Conservation (phyloP, 306 rosid species). For the Trifolium subterraneum region DNA sequence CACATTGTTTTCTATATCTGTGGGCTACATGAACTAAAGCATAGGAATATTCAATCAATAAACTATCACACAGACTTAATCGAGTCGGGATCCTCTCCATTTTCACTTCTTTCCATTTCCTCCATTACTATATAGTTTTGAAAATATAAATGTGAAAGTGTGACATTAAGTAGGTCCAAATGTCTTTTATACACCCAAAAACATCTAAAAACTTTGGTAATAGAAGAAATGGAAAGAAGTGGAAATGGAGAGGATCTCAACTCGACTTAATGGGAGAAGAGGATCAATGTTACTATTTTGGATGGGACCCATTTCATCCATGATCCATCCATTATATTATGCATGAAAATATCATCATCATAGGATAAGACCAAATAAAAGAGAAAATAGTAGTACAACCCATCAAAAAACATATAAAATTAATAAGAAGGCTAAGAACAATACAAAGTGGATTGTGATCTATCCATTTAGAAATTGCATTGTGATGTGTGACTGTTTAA, state of each 20-base stretch:
- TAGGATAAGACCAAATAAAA: slow-evolving; percentile 43
- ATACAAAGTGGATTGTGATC: not conserved
- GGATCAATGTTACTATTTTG: not conserved
- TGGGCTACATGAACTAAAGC: slow-evolving; percentile 22
- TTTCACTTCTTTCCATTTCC: too few relatives aligned
- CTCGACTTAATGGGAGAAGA: too few relatives aligned
- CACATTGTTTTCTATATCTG: slow-evolving; percentile 27
- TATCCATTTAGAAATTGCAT: not conserved
- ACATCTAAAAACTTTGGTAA: too few relatives aligned
- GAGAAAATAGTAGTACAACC: not conserved
- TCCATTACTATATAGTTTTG: too few relatives aligned
- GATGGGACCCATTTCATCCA: slow-evolving; percentile 14
- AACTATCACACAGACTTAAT: too few relatives aligned
- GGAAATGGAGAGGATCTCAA: too few relatives aligned
- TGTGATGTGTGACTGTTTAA: not conserved
- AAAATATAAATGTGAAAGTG: too few relatives aligned
- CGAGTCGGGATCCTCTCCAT: too few relatives aligned
- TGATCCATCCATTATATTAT: not conserved
- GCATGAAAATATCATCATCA: not conserved
- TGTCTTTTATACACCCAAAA: too few relatives aligned
- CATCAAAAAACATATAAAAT: slow-evolving; percentile 13
- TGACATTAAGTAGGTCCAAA: too few relatives aligned
- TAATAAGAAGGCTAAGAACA: not conserved
- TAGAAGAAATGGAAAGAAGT: too few relatives aligned
- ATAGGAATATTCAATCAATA: slow-evolving; percentile 19